phyloP scores from a whole-genome alignment of 1,284 basidiomycete species.

The Ganoderma leucocontextum region DNA sequence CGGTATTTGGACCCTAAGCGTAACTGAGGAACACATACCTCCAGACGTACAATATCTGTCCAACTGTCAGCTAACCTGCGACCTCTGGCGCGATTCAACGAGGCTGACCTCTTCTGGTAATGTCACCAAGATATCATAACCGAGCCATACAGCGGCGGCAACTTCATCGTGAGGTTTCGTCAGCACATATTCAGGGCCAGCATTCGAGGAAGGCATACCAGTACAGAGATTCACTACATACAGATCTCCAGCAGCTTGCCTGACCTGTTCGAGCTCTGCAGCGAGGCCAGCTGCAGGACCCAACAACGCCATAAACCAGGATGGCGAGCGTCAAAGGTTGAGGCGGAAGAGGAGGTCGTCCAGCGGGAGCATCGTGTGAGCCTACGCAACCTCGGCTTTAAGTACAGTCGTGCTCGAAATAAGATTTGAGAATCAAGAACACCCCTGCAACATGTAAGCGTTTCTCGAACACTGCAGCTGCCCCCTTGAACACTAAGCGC shows the following conservation, averaged over 20 bases:
- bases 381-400: neutral
- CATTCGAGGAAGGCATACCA: conserved; percentile 7
- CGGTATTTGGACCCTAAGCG: neutral
- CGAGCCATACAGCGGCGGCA: conserved; percentile 23
- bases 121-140: conserved; percentile 23
- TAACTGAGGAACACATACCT: conserved; percentile 3
- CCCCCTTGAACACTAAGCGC: neutral
- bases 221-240: conserved; percentile 17
- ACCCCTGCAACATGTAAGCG: neutral
- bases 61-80: neutral
- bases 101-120: conserved; percentile 25
- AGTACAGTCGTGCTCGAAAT: neutral
- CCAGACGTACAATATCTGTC: conserved; percentile 23
- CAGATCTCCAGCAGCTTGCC: conserved; percentile 13
- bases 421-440: neutral
- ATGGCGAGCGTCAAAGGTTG: conserved; percentile 10
- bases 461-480: neutral
- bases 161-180: neutral
- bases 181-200: neutral
- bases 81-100: neutral
- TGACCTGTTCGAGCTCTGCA: conserved; percentile 14
- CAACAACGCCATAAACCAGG: conserved; percentile 18
- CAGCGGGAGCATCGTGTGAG: neutral
- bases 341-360: neutral
- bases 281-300: conserved; percentile 6